Base-by-base conservation (phyloP, 345 rosid genomes). In the Brassica cretica region DNA sequence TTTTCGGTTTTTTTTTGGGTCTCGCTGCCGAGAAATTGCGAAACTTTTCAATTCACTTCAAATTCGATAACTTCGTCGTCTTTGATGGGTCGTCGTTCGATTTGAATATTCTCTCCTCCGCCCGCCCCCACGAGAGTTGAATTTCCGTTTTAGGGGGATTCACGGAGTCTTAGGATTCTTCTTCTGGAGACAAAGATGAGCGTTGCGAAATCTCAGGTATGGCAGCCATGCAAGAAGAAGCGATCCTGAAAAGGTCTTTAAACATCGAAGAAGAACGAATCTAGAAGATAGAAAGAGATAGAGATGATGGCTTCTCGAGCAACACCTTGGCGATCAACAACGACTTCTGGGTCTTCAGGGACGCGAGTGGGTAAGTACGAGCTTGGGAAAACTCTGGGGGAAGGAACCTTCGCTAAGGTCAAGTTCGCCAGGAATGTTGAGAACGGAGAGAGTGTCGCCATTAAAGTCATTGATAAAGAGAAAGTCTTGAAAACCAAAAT, bases 151-250 rank as follows among this genome's bases (percentile, higher is more conserved):
- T 64, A 0, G 62, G 44, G 41, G 32, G n/a, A 3, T 25, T 19
- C 32, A 12, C 12, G 1, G 1, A 60, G 71, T 35, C 37, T 12
- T 68, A 69, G 75, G 71, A 72, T 74, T 39, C 46, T 35, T 65
- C 46, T 67, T 7, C 80, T 76, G 25, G 12, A 24, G 32, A 30
- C 44, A 46, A 74, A 76, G 32, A 91, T 90, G 97, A 95, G 88
- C 70, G 86, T 93, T 59, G 86, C 83, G 11, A 95, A 95, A 92
- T 93, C 98, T 53, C 98, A 90, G 85, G 91, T 95, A 3, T 95
- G 99, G 99, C 99, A 95, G 77, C 99, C 99, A 1, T 93, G 99
- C 83, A 93, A 95, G 81, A 95, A 93, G 96, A 95, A 95, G 97
- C 85, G 98, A 59, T 85, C 77, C 69, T 95, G 86, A 93, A 30